These are phyloP conservation scores for Amphichorda felina DNA, from an alignment of 2,329 filamentous ascomycete genomes.

Conservation along the genomic window DNA sequence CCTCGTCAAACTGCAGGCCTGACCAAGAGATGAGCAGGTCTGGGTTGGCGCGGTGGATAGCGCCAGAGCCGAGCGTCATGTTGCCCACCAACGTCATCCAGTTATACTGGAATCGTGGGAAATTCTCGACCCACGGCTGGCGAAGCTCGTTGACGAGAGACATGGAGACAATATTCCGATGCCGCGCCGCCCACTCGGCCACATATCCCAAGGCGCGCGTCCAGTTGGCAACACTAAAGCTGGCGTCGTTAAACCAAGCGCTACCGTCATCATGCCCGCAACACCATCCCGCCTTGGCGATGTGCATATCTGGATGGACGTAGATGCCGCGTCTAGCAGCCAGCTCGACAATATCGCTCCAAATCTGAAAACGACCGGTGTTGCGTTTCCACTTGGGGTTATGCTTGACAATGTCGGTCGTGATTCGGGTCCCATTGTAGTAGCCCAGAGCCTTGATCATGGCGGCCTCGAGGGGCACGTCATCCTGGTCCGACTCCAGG, in stretches of 20 bases:
- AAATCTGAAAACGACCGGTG: constrained; percentile 8
- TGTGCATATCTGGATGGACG: constrained; percentile 27
- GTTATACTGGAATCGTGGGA: constrained; percentile 30
- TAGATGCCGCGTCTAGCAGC: constrained; percentile 18
- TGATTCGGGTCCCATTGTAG: constrained; percentile 33
- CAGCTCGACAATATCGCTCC: constrained; percentile 6
- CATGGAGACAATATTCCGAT: constrained; percentile 12
- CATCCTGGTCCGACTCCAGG: constrained; percentile 22
- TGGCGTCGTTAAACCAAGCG: constrained; percentile 41
- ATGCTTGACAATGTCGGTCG: constrained; percentile 30
- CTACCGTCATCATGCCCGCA: constrained; percentile 37
- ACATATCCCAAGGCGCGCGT: constrained; percentile 41
- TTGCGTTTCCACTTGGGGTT: constrained; percentile 27
- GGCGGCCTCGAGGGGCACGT: constrained; percentile 24
- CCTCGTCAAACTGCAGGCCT: constrained; percentile 36
- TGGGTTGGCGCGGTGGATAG: constrained; percentile 37
- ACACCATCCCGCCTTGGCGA: constrained; percentile 28
- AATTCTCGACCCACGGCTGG: constrained; percentile 8
- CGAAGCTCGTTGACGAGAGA: constrained; percentile 8
- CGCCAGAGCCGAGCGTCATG: constrained; percentile 30
- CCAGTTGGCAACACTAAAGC: constrained; percentile 43
- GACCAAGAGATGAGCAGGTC: constrained; percentile 42
- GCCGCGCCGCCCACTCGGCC: constrained; percentile 25
- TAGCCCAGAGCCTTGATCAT: constrained; percentile 28
- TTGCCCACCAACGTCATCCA: constrained; percentile 43